Base-by-base conservation (phyloP, 371 early-diverging fungal genomes). In the Mucor lusitanicus region DNA sequence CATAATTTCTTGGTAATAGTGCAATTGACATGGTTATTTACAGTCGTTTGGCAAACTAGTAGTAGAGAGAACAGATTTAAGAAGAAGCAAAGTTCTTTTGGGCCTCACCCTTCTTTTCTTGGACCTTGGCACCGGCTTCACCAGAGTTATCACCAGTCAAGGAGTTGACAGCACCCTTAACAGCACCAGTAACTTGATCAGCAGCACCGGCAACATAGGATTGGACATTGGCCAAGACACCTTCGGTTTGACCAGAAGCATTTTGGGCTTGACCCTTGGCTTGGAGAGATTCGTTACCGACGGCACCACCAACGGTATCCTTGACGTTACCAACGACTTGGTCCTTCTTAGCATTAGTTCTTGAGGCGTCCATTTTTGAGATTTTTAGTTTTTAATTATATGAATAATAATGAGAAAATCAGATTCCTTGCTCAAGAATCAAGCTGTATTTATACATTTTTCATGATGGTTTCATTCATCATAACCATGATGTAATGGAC, bases 271-370 rank as follows among this genome's bases (percentile, higher is more conserved):
- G 71, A 12, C 82, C 81, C 63, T 81, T 66, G 17, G 75, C 71
- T 70, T 82, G 70, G 67, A 79, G 57, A 33, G 61, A 33, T 17
- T 60, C 63, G 59, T 82, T 76, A 19, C 81, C 81, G 15, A 78
- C 69, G 21, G 75, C 74, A 30, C 65, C 62, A 6, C 83, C 83
- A 32, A 72, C 63, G 15, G 77, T 73, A 9, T 83, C 71, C 74
- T 83, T 81, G 67, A 65, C 68, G n/a, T 75, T 72, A 23, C 84
- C 84, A 40, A 72, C 59, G 55, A 69, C 19, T 50, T 79, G 69
- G 53, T 85, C 75, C 40, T 67, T 67, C 40, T 73, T 76, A 19
- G 59, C 76, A 27, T 67, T 46, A 27, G 71, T 63, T 56, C 67
- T 70, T 28, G 68, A 67, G 27, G 68, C 23, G 53, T 27, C 53